Conservation (phyloP, 1,284 basidiomycete species). For the Puccinia horiana region DNA sequence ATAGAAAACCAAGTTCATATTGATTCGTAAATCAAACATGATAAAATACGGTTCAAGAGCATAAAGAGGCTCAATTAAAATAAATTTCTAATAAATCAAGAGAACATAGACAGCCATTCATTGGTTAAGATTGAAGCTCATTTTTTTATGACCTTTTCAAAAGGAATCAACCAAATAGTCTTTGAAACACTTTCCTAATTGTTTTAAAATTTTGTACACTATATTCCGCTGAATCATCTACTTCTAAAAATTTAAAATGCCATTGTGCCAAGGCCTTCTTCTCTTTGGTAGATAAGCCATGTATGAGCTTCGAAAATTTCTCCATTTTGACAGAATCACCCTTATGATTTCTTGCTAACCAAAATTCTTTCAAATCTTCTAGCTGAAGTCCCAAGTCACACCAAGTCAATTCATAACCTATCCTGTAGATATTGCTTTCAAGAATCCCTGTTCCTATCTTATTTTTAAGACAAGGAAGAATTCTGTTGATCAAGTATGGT, state of each 20-base stretch:
- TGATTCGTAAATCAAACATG: no score
- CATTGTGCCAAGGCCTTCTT: not conserved
- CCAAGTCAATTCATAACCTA: constrained; percentile 11
- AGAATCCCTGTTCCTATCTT: not conserved
- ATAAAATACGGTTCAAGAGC: no score
- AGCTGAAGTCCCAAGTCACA: not conserved
- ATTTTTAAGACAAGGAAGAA: not conserved
- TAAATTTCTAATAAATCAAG: no score
- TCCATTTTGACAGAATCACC: not conserved
- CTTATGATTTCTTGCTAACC: not conserved
- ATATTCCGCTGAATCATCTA: not conserved
- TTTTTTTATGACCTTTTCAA: no score
- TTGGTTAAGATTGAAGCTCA: no score
- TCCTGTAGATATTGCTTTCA: not conserved
- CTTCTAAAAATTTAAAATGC: not conserved
- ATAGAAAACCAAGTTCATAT: no score
- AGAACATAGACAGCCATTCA: no score
- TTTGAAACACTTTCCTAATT: no score
- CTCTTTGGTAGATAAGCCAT: not conserved
- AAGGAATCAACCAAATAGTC: no score
- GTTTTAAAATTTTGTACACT: no score
- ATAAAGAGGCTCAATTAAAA: no score
- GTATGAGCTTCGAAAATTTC: not conserved
- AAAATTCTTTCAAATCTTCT: not conserved
- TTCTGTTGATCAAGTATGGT: not conserved